These are phyloP conservation scores for Blumeria graminis DNA, from an alignment of 2,329 filamentous ascomycete genomes.

Conservation along the genomic window DNA sequence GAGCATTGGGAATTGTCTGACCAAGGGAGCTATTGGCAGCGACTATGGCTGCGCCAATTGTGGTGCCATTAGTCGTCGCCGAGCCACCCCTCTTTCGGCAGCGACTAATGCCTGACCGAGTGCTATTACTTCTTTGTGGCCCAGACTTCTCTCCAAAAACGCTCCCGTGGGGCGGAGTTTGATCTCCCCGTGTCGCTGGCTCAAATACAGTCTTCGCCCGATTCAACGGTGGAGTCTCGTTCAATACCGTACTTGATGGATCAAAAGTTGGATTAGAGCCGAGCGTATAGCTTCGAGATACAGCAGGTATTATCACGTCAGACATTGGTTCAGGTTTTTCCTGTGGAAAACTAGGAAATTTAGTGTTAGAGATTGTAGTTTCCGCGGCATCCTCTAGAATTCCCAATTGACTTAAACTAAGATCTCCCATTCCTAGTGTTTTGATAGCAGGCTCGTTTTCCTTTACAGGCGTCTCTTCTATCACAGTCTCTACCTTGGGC, in stretches of 20 bases:
- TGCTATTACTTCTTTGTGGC: conserved; percentile 32
- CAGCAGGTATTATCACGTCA: conserved; percentile 10
- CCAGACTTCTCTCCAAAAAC: conserved; percentile 35
- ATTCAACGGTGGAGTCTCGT: conserved; percentile 9
- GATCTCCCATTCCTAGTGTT: conserved; percentile 68
- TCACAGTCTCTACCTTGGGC: conserved; percentile 10
- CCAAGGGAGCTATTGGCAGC: conserved; percentile 47
- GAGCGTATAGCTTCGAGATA: conserved; percentile 1
- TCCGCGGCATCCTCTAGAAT: conserved; percentile 36
- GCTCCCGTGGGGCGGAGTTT: conserved; percentile 40
- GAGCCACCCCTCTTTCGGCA: conserved; percentile 69
- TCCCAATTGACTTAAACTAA: conserved; percentile 74
- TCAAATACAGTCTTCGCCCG: conserved; percentile 27
- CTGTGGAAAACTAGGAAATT: conserved; percentile 21
- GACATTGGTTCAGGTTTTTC: conserved; percentile 10
- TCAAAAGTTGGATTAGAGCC: conserved; percentile 3
- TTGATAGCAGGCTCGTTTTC: conserved; percentile 54
- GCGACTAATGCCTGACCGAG: conserved; percentile 32
- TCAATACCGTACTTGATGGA: conserved; percentile 6
- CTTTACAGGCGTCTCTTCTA: conserved; percentile 15
- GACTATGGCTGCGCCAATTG: conserved; percentile 45
- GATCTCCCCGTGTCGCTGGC: conserved; percentile 26
- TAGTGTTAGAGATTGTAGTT: conserved; percentile 30
- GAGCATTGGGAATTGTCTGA: conserved; percentile 33
- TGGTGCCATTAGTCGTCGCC: conserved; percentile 25